A percentile compares a stretch with the other conserved stretches of the same genome.
phyloP scores from a whole-genome alignment of 78 protist genomes.

The Cavenderia fasciculata region DNA sequence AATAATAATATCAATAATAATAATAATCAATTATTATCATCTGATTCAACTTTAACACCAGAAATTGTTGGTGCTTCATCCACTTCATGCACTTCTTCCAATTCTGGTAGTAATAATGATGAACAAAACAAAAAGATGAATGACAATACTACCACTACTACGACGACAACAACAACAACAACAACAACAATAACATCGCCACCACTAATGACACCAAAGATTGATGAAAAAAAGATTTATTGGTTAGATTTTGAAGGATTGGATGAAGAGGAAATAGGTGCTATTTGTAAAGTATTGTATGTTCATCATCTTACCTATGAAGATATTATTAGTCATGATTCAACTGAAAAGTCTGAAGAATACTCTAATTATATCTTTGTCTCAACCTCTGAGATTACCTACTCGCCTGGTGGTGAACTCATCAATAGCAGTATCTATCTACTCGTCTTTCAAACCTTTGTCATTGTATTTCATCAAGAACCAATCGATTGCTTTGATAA shows the following conservation, averaged over 20 bases:
- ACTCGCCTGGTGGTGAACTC: not conserved
- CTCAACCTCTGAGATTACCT: slow-evolving; percentile 22
- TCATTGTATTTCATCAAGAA: slow-evolving; percentile 11
- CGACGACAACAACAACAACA: not conserved
- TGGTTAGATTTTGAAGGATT: slow-evolving; percentile 60
- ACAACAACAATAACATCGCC: not conserved
- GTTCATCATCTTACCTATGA: slow-evolving; percentile 61
- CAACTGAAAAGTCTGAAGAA: slow-evolving; percentile 48
- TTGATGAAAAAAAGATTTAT: not conserved
- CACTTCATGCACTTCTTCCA: not conserved
- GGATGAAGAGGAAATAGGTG: slow-evolving; percentile 6
- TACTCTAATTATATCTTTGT: slow-evolving; percentile 28
- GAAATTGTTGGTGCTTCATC: not conserved
- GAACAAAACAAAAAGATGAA: not conserved
- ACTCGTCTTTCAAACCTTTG: slow-evolving; percentile 10
- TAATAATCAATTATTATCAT: not conserved
- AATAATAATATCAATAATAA: not conserved
- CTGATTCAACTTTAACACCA: not conserved
- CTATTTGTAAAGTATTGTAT: not conserved
- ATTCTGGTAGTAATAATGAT: too few relatives aligned
- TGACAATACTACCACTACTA: not conserved
- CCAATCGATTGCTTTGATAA: slow-evolving; percentile 8
- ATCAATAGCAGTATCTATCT: slow-evolving; percentile 14
- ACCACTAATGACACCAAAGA: not conserved
- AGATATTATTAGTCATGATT: slow-evolving; percentile 39